phyloP scores from a whole-genome alignment of 1,284 basidiomycete species.

The Ceratobasidium sp. region DNA sequence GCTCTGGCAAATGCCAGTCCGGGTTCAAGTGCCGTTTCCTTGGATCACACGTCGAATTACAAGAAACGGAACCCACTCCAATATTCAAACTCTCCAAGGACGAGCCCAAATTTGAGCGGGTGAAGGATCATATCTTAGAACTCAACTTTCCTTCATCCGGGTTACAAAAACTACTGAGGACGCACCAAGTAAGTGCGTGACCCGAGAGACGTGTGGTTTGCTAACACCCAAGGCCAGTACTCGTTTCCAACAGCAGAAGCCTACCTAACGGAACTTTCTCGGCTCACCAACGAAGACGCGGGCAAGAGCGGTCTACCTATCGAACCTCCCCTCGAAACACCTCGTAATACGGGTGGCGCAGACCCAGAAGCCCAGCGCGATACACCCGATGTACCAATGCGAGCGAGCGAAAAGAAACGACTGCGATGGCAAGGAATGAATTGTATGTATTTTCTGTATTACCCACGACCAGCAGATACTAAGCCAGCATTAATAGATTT shows the following conservation, averaged over 20 bases:
- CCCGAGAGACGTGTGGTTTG: neutral
- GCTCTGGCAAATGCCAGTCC: conserved; percentile 80
- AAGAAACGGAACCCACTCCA: conserved; percentile 51
- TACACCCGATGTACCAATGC: conserved; percentile 69
- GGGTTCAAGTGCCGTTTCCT: conserved; percentile 94
- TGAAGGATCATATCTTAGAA: conserved; percentile 66
- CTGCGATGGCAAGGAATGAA: conserved; percentile 88
- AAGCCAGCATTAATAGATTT: conserved; percentile 63
- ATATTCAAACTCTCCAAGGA: conserved; percentile 58
- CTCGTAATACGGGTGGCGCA: conserved; percentile 33
- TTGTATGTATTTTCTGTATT: conserved; percentile 58
- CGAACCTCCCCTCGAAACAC: conserved; percentile 21
- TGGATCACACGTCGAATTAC: conserved; percentile 66
- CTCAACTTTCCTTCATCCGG: conserved; percentile 72
- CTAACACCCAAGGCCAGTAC: conserved; percentile 56
- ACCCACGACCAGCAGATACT: neutral
- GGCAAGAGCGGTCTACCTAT: conserved; percentile 35
- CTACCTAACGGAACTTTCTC: conserved; percentile 69
- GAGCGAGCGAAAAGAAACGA: conserved; percentile 84
- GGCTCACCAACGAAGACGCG: conserved; percentile 52
- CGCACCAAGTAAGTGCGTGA: conserved; percentile 64
- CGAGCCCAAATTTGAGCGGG: conserved; percentile 62
- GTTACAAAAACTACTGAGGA: conserved; percentile 63
- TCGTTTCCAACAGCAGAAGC: conserved; percentile 67
- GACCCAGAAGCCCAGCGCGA: conserved; percentile 49